Percentiles rank a stretch among this genome's conserved stretches.
Conservation (phyloP, 2,329 filamentous ascomycete species). For the Didymella arachidicola region DNA sequence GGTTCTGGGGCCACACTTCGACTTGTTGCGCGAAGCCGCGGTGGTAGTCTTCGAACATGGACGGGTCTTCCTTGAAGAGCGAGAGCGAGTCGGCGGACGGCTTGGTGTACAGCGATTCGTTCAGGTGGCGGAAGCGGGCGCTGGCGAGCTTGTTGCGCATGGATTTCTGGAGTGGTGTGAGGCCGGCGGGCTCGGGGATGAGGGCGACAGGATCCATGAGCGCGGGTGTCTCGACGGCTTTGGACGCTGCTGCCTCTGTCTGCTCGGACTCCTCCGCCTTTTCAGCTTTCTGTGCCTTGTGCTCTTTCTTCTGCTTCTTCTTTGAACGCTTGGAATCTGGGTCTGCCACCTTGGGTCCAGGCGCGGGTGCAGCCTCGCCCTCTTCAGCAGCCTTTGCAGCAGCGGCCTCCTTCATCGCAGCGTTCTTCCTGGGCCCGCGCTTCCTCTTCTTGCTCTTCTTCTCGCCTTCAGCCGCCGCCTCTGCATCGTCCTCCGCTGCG, state of each 20-base stretch:
- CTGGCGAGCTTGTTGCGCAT: conserved; percentile 97
- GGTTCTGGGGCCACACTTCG: conserved; percentile 94
- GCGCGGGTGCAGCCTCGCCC: conserved; percentile 32
- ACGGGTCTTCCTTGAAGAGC: conserved; percentile 83
- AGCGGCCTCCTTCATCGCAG: conserved; percentile 35
- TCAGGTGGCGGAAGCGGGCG: conserved; percentile 95
- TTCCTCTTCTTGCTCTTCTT: conserved; percentile 48
- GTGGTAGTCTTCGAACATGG: conserved; percentile 97
- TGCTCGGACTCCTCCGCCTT: conserved; percentile 4
- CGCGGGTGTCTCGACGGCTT: conserved; percentile 43
- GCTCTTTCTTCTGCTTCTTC: conserved; percentile 47
- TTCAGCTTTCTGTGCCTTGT: conserved; percentile 33
- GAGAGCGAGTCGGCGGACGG: conserved; percentile 83
- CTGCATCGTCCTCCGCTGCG: conserved; percentile 49
- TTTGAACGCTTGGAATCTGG: conserved; percentile 43
- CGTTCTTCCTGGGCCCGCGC: conserved; percentile 33
- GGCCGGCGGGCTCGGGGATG: conserved; percentile 60
- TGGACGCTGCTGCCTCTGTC: conserved; percentile 2
- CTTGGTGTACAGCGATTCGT: conserved; percentile 94
- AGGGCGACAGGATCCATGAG: conserved; percentile 35
- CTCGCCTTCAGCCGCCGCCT: conserved; percentile 40
- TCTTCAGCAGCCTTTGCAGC: conserved; percentile 29
- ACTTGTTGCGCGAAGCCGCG: conserved; percentile 96
- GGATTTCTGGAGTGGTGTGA: conserved; percentile 90
- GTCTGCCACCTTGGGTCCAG: conserved; percentile 22